Evolutionary conservation across 345 rosid species (phyloP), one percentile per base, ranked within the genome.

Genomic region (Crucihimalaya himalaica): DNA sequence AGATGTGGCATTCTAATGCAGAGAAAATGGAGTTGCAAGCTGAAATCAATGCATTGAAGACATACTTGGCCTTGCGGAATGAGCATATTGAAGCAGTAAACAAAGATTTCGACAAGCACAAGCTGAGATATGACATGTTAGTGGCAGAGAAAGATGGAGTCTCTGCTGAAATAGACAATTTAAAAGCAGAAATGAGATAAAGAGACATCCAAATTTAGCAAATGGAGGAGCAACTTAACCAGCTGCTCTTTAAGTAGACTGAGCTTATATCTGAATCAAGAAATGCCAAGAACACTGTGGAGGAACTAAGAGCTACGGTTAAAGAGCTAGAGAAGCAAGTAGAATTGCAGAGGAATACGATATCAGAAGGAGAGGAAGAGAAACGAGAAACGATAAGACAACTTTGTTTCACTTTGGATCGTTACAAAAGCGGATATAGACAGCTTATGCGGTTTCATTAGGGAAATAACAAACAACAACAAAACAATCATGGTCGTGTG

Each of bases 311-410:
- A n/a, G n/a, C n/a, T n/a, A n/a, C n/a, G n/a, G n/a, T n/a, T n/a
- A n/a, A n/a, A n/a, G n/a, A n/a, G n/a, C n/a, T n/a, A n/a, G n/a
- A n/a, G n/a, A n/a, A n/a, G n/a, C n/a, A n/a, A n/a, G n/a, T n/a
- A n/a, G n/a, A n/a, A n/a, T n/a, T n/a, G n/a, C n/a, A n/a, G n/a
- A n/a, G 78, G 39, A 66, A 43, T 23, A 76, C 52, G 74, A 75
- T 92, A 43, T 54, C 68, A 61, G 88, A 81, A 16, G 84, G 79
- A 45, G 89, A 93, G 9, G 97, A 93, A 78, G 87, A 85, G 84
- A 90, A 92, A 76, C 78, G 90, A 68, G 97, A 88, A 74, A 97
- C 86, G n/a, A 93, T 93, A 50, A 71, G 97, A 62, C 98, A 90
- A 67, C 96, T 93, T 66, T 89, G 91, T 76, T 86, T 90, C 80